phyloP scores from a whole-genome alignment of 164 flowering plant species.

The Stephania yunnanensis region DNA sequence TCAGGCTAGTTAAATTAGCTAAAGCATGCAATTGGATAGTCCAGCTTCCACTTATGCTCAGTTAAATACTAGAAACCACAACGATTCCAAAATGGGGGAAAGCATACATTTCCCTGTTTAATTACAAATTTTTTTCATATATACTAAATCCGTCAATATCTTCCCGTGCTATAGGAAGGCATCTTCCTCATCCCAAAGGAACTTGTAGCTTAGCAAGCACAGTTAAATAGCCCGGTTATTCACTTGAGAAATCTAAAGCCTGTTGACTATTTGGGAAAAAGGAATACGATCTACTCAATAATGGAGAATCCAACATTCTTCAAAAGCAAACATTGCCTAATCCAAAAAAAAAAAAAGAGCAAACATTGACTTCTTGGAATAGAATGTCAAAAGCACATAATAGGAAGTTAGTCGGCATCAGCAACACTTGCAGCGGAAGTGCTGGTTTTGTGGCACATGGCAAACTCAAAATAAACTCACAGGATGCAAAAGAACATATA shows the following conservation, averaged over 20 bases:
- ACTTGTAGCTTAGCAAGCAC: neutral
- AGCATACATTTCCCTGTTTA: neutral
- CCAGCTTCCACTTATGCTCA: neutral
- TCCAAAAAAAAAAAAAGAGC: neutral
- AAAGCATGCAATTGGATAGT: neutral
- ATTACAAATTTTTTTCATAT: neutral
- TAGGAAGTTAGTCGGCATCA: neutral
- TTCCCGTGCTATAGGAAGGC: neutral
- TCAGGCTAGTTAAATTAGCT: neutral
- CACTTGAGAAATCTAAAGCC: neutral
- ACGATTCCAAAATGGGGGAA: neutral
- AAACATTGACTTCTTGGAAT: neutral
- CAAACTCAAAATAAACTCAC: neutral
- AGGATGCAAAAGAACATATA: neutral
- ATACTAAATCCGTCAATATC: neutral
- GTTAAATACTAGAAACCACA: neutral
- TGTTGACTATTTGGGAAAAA: neutral
- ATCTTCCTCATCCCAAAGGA: slow-evolving; percentile 1
- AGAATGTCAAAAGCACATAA: neutral
- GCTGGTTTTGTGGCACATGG: neutral
- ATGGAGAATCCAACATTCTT: neutral
- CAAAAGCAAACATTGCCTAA: neutral
- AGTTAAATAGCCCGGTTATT: neutral
- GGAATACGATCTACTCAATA: neutral
- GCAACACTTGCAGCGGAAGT: neutral